These are phyloP conservation scores for Citrullus amarus DNA, from an alignment of 306 rosid species.

Conservation along the genomic window DNA sequence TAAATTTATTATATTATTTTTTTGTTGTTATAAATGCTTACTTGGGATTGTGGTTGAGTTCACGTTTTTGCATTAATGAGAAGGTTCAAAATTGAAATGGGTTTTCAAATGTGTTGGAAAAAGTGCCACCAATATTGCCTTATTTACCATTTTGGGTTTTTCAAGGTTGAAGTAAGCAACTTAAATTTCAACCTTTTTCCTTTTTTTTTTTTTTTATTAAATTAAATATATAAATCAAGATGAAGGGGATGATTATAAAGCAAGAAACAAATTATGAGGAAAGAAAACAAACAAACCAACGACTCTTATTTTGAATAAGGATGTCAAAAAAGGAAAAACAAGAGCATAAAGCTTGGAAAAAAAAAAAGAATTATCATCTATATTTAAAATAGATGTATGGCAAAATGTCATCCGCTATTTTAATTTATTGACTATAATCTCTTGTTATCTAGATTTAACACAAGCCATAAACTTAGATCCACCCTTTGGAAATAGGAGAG, in stretches of 20 bases:
- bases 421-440: no score
- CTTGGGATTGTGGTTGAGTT: conserved; percentile 12
- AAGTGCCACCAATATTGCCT: neutral
- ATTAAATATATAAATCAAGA: no score
- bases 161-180: neutral
- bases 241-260: neutral
- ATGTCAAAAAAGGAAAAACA: neutral
- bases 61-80: conserved; percentile 35
- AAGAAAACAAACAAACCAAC: neutral
- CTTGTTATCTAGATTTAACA: no score
- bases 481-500: no score
- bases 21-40: neutral
- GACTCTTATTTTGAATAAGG: neutral
- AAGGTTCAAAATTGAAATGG: neutral
- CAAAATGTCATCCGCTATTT: no score
- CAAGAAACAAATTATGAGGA: neutral
- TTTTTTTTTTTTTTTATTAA: no score
- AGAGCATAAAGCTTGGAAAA: neutral
- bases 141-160: conserved; percentile 1
- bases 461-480: no score
- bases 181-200: neutral
- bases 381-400: no score
- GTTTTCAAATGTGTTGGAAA: neutral
- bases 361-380: no score
- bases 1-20: neutral